A percentile compares a stretch with the other conserved stretches of the same genome.
Conservation (phyloP, 2,329 filamentous ascomycete genomes). For the Ascosphaera apis region DNA sequence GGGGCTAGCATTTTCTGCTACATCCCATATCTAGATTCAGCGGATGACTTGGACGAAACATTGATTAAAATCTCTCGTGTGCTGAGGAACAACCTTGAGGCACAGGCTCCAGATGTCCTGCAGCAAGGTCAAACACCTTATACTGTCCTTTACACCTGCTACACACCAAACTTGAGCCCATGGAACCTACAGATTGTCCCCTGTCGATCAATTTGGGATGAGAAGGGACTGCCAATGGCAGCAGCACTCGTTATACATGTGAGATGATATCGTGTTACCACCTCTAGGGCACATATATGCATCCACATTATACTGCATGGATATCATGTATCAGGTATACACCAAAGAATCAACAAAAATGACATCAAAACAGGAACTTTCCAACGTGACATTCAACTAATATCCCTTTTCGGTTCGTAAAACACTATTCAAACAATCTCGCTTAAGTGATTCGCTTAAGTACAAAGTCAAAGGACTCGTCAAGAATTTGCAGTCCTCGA, state of each 20-base stretch:
- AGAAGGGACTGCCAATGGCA: constrained; percentile 12
- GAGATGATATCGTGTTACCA: too few relatives aligned
- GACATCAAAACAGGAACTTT: too few relatives aligned
- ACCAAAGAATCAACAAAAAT: too few relatives aligned
- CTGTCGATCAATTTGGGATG: constrained; percentile 19
- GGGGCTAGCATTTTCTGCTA: constrained; percentile 5
- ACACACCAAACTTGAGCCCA: constrained; percentile 6
- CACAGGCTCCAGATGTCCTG: constrained; percentile 1
- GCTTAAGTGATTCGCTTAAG: too few relatives aligned
- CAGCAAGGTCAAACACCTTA: constrained; percentile 7
- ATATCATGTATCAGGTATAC: too few relatives aligned
- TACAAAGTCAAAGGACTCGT: constrained; percentile 33
- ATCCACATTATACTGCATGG: too few relatives aligned
- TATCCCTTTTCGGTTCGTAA: too few relatives aligned
- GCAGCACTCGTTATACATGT: constrained; percentile 17
- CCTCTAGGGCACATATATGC: too few relatives aligned
- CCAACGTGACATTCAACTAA: too few relatives aligned
- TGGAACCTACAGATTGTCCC: constrained; percentile 18
- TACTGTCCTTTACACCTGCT: constrained; percentile 15
- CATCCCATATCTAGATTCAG: constrained; percentile 13
- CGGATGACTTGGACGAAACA: constrained; percentile 4
- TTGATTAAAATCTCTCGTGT: constrained; percentile 9
- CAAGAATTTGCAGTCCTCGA: constrained; percentile 31
- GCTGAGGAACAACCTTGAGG: constrained; percentile 7
- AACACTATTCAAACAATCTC: too few relatives aligned